Evolutionary conservation across 2,329 filamentous ascomycete species (phyloP).

Genomic region (Colletotrichum scovillei): DNA sequence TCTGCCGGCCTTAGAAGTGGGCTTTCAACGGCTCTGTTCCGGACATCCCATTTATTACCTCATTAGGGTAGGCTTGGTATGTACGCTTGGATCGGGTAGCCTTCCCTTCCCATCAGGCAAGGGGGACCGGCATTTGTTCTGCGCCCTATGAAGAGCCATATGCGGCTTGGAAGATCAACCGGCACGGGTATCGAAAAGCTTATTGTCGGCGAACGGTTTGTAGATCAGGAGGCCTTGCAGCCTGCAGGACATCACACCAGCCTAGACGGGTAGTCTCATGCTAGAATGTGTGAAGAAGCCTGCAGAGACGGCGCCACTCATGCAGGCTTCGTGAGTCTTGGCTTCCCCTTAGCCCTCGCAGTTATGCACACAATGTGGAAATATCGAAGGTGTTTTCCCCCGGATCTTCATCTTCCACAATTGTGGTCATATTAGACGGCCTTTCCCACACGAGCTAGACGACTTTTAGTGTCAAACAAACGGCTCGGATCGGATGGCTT

Average conservation of each 20-base stretch:
- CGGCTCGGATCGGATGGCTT: neutral
- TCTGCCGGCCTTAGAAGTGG: neutral
- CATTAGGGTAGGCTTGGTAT: neutral
- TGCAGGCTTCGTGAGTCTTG: neutral
- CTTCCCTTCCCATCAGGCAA: neutral
- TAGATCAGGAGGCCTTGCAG: conserved; percentile 2
- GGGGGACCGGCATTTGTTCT: neutral
- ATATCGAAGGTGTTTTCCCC: neutral
- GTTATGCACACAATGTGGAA: neutral
- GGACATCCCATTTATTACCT: conserved; percentile 14
- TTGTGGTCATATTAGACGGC: neutral
- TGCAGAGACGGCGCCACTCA: neutral
- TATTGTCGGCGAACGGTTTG: neutral
- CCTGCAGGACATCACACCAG: neutral
- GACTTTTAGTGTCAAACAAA: neutral
- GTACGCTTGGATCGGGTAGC: neutral
- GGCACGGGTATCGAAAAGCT: conserved; percentile 5
- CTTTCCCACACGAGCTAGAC: neutral
- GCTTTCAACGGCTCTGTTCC: neutral
- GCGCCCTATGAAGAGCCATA: neutral
- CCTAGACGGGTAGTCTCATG: neutral
- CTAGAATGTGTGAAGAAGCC: neutral
- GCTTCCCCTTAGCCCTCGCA: neutral
- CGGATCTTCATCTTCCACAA: neutral
- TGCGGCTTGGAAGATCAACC: neutral